Conservation (phyloP, 192 early-diverging fungal genomes). For the Polychytrium aggregatum region DNA sequence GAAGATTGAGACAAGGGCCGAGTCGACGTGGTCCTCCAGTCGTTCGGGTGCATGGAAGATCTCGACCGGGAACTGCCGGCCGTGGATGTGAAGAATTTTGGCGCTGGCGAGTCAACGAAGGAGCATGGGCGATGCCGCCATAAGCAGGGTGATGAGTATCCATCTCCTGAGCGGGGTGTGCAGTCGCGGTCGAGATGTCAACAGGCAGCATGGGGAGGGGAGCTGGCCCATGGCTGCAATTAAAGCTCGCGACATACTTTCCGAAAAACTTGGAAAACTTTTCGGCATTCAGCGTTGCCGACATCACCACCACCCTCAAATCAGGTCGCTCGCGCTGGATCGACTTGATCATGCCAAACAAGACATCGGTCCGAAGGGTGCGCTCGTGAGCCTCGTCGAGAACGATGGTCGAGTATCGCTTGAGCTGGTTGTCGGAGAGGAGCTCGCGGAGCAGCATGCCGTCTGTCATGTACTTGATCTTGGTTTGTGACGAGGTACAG, state of each 20-base stretch:
- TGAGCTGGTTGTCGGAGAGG: constrained; percentile 65
- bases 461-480: constrained; percentile 92
- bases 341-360: constrained; percentile 90
- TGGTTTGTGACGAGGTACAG: constrained; percentile 60
- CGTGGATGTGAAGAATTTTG: constrained; percentile 75
- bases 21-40: constrained; percentile 87
- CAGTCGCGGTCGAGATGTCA: constrained; percentile 1
- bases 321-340: constrained; percentile 64
- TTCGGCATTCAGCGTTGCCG: constrained; percentile 90
- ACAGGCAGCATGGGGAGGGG: not conserved
- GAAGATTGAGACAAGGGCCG: constrained; percentile 71
- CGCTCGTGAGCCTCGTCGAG: constrained; percentile 98
- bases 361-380: constrained; percentile 90
- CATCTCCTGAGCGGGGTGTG: no score
- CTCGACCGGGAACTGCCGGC: constrained; percentile 82
- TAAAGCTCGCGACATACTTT: constrained; percentile 34
- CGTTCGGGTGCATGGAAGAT: constrained; percentile 65
- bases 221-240: not conserved
- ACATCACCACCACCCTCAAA: constrained; percentile 91
- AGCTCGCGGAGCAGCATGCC: constrained; percentile 92
- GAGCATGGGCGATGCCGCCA: not conserved
- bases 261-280: constrained; percentile 86
- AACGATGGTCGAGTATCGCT: constrained; percentile 73
- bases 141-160: no score
- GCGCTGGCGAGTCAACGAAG: constrained; percentile 32